Percentiles rank a stretch among this genome's conserved stretches.
Evolutionary conservation across 495 filamentous ascomycete species (phyloP).

Genomic region (Penicillium cosmopolitanum): DNA sequence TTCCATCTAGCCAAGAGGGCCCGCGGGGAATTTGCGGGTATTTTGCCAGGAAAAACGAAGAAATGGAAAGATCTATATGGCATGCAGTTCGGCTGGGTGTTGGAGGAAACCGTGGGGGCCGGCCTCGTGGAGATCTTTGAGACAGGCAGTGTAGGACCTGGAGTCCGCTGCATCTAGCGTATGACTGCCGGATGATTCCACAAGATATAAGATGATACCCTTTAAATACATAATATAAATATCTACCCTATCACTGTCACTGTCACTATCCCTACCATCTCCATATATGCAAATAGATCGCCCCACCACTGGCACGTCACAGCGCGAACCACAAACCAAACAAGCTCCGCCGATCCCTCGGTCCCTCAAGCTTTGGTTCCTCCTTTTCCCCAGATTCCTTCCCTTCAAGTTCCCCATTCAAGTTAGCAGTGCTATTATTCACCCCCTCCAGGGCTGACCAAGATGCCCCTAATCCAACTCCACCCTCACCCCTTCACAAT

Average conservation of each 20-base stretch:
- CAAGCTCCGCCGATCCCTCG: constrained; percentile 22
- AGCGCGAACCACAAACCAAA: neutral
- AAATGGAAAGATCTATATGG: constrained; percentile 85
- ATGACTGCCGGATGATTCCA: neutral
- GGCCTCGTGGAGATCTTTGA: constrained; percentile 85
- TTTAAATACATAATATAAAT: neutral
- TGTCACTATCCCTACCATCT: no score
- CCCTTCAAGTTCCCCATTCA: neutral
- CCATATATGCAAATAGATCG: neutral
- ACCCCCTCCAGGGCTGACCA: neutral
- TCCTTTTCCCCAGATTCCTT: constrained; percentile 1
- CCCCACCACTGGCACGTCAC: neutral
- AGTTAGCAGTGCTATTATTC: neutral
- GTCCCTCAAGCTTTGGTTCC: constrained; percentile 8
- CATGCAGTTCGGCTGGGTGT: constrained; percentile 74
- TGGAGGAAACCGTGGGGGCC: constrained; percentile 77
- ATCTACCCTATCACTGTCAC: neutral
- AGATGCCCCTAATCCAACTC: constrained; percentile 33
- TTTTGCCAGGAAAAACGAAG: constrained; percentile 72
- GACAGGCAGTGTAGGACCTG: constrained; percentile 78
- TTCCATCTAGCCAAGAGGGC: constrained; percentile 62
- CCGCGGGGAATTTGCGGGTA: constrained; percentile 68
- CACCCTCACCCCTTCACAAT: constrained; percentile 34
- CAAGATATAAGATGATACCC: neutral
- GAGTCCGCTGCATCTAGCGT: constrained; percentile 59